phyloP scores from a whole-genome alignment of 1,139 yeast species.

The Diutina siamensis region DNA sequence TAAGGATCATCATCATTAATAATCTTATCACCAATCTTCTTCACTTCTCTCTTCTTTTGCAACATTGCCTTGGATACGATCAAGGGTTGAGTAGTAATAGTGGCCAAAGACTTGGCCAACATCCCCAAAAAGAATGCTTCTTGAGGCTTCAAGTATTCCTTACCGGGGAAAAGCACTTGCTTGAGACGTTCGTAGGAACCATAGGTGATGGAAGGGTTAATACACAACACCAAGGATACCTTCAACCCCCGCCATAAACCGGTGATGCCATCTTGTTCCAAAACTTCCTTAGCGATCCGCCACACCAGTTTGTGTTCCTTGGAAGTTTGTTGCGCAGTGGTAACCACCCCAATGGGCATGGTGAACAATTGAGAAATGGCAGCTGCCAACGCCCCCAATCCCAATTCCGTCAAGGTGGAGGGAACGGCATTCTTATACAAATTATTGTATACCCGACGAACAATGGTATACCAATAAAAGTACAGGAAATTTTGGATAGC shows the following conservation, averaged over 20 bases:
- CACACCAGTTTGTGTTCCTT: slow-evolving; percentile 29
- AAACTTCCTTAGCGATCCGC: slow-evolving; percentile 42
- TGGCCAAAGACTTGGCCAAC: slow-evolving; percentile 69
- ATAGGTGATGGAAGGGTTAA: slow-evolving; percentile 81
- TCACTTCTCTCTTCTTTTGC: slow-evolving; percentile 35
- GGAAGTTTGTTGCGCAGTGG: slow-evolving; percentile 75
- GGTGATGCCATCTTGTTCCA: slow-evolving; percentile 53
- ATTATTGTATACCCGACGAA: slow-evolving; percentile 46
- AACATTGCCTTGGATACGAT: slow-evolving; percentile 77
- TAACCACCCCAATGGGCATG: slow-evolving; percentile 71
- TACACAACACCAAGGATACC: slow-evolving; percentile 67
- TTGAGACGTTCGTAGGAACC: slow-evolving; percentile 71
- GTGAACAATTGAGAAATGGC: slow-evolving; percentile 77
- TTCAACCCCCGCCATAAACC: slow-evolving; percentile 83
- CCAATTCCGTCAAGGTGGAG: slow-evolving; percentile 57
- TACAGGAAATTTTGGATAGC: slow-evolving; percentile 78
- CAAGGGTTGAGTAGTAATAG: slow-evolving; percentile 72
- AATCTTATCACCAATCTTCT: slow-evolving; percentile 4
- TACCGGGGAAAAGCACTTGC: slow-evolving; percentile 36
- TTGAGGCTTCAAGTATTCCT: slow-evolving; percentile 43
- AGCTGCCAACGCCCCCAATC: slow-evolving; percentile 79
- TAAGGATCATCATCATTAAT: slow-evolving; percentile 10
- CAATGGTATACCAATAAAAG: slow-evolving; percentile 78
- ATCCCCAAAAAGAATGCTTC: slow-evolving; percentile 72
- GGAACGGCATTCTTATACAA: slow-evolving; percentile 28